Evolutionary conservation across 495 filamentous ascomycete genomes (phyloP), one percentile per base, ranked within the genome.

Genomic region (Aspergillus carlsbadensis): DNA sequence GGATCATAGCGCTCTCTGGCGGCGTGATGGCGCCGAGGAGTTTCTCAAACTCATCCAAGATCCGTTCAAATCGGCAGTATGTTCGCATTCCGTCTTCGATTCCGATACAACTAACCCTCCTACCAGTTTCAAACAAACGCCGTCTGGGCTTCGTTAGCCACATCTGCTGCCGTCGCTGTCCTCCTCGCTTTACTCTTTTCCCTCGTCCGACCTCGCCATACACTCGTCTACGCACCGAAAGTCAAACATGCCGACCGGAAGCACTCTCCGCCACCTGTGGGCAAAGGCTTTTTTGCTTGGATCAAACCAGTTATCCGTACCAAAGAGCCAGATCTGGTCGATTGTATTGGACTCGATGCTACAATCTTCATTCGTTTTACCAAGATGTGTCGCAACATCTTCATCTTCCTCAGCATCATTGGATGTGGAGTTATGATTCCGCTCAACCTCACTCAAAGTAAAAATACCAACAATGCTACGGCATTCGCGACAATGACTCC

Each of bases 221-320:
- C 83, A 39, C 78, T 91, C 60, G 91, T 98, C 39, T 98, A 98
- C 70, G 92, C 95, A 5, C 94, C 94, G 35, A 95, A 96, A 63
- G 79, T 95, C 58, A 95, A 94, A 64, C 87, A 96, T 78, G 90
- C 89, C 60, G 91, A 98, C 67, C 83, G 88, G 57, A 93, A 90
- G 75, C 92, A 96, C 77, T 80, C 89, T 20, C 94, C 94, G n/a
- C 94, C 94, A n/a, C 84, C 84, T 17, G 81, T 97, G 58, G 90
- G 88, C 35, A 95, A 87, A 64, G 90, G 92, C 15, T 67, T 92
- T 33, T 89, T 96, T 63, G 84, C 90, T 37, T 98, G 94, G 94
- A 63, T 93, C 26, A 73, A 73, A 39, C 92, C 95, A 0, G 76
- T 98, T 46, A 76, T 90, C 67, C 79, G 74, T 40, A 90, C 87